Conservation (phyloP, 2,329 filamentous ascomycete genomes). For the Nigrospora osmanthi region DNA sequence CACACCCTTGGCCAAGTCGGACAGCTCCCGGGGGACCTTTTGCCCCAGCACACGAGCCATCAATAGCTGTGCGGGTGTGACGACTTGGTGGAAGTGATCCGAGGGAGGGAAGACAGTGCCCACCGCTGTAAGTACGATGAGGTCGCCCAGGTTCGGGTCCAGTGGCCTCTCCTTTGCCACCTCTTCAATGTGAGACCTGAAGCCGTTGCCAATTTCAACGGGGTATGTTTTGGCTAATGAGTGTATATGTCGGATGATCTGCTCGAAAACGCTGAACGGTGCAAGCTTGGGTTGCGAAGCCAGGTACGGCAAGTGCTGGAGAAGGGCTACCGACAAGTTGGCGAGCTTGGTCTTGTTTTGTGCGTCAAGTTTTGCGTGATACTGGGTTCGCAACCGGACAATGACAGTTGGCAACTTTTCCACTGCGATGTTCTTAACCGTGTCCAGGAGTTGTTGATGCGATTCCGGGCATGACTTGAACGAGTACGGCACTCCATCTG, state of each 20-base stretch:
- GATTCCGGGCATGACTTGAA: slow-evolving; percentile 71
- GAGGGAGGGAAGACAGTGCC: slow-evolving; percentile 86
- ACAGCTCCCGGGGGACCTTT: slow-evolving; percentile 55
- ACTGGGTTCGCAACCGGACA: slow-evolving; percentile 83
- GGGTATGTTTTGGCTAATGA: slow-evolving; percentile 85
- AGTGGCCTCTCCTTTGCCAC: slow-evolving; percentile 41
- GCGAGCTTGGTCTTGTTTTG: slow-evolving; percentile 79
- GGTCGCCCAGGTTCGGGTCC: slow-evolving; percentile 57
- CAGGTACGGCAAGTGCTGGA: slow-evolving; percentile 51
- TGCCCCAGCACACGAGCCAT: slow-evolving; percentile 79
- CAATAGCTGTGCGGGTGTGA: slow-evolving; percentile 81
- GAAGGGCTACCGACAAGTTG: slow-evolving; percentile 57
- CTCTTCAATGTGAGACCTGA: slow-evolving; percentile 64
- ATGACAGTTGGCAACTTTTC: slow-evolving; percentile 69
- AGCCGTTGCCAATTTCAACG: slow-evolving; percentile 66
- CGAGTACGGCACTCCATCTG: slow-evolving; percentile 65
- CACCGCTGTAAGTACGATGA: slow-evolving; percentile 77
- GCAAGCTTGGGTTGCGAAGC: slow-evolving; percentile 34
- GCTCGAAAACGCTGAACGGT: slow-evolving; percentile 66
- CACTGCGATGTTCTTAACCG: slow-evolving; percentile 52
- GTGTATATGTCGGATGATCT: slow-evolving; percentile 80
- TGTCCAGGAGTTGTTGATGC: slow-evolving; percentile 64
- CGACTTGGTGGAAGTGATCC: slow-evolving; percentile 93
- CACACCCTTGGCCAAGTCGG: slow-evolving; percentile 64
- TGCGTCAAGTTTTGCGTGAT: slow-evolving; percentile 78